phyloP scores from a whole-genome alignment of 805 yeast species.

The Yarrowia sp. region DNA sequence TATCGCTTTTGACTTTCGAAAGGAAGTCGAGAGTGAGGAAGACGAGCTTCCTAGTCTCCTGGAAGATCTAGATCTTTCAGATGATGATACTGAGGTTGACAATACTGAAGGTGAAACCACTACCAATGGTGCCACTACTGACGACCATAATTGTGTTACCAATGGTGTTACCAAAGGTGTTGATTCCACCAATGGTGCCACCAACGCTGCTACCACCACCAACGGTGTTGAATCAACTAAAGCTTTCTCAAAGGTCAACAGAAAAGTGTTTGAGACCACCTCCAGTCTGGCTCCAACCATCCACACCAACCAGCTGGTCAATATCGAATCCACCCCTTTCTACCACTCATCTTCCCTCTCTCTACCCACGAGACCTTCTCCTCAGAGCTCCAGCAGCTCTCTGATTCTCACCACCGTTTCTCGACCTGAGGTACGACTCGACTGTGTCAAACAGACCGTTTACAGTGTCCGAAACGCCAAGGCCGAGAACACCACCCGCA shows the following conservation, averaged over 20 bases:
- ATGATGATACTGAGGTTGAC: too few relatives aligned
- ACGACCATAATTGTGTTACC: neutral
- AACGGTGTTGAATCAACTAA: neutral
- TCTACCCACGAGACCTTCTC: conserved; percentile 5
- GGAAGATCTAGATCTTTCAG: neutral
- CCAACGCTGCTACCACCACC: conserved; percentile 13
- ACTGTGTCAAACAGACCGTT: conserved; percentile 15
- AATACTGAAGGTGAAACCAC: too few relatives aligned
- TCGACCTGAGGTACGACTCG: neutral
- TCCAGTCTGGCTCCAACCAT: neutral
- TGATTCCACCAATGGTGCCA: neutral
- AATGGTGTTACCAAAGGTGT: neutral
- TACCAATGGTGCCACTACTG: neutral
- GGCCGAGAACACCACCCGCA: neutral
- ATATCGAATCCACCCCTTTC: neutral
- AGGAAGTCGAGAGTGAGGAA: neutral
- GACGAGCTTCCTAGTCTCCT: neutral
- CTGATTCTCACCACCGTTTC: neutral
- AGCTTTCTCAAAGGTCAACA: neutral
- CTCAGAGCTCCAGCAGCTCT: neutral
- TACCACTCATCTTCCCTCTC: conserved; percentile 13
- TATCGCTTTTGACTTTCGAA: conserved; percentile 10
- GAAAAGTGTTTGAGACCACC: neutral
- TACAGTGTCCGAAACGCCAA: neutral
- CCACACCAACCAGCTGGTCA: conserved; percentile 16